phyloP scores from a whole-genome alignment of 1,284 basidiomycete species.

The Thecaphora thlaspeos region DNA sequence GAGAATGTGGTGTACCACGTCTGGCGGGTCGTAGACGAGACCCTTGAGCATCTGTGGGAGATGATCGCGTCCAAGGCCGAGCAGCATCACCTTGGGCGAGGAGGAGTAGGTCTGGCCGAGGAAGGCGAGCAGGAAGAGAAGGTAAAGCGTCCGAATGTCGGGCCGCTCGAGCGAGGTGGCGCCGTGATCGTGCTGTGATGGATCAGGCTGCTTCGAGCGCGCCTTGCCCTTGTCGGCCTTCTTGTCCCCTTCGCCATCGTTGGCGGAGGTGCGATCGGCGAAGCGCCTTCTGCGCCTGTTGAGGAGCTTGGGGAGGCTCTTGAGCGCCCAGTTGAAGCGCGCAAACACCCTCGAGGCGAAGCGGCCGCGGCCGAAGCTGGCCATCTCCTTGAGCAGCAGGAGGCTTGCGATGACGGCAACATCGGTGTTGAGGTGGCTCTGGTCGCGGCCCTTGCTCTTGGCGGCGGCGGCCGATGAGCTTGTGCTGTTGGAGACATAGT shows the following conservation, averaged over 20 bases:
- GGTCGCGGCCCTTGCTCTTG: conserved; percentile 15
- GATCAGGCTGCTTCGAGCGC: conserved; percentile 3
- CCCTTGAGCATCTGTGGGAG: conserved; percentile 40
- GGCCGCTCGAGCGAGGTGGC: conserved; percentile 34
- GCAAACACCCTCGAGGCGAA: conserved; percentile 40
- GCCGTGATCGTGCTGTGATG: background rate
- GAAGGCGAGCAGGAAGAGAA: conserved; percentile 49
- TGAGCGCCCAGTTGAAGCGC: conserved; percentile 46
- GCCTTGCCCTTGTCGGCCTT: background rate
- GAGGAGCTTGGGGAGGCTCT: conserved; percentile 38
- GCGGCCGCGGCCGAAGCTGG: conserved; percentile 40
- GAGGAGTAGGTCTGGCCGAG: conserved; percentile 38
- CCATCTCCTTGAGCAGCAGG: conserved; percentile 36
- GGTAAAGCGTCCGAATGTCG: conserved; percentile 51
- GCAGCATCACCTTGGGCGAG: conserved; percentile 24
- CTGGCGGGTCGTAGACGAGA: conserved; percentile 38
- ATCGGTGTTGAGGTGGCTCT: conserved; percentile 19
- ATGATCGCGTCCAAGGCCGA: conserved; percentile 39
- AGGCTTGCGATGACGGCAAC: conserved; percentile 34
- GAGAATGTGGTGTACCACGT: conserved; percentile 42
- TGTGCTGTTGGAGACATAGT: conserved; percentile 30
- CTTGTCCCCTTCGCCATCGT: conserved; percentile 11
- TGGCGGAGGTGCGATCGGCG: conserved; percentile 13
- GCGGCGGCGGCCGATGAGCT: conserved; percentile 15
- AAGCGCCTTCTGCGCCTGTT: conserved; percentile 31